Evolutionary conservation across 2,329 filamentous ascomycete species (phyloP), one percentile per base, ranked within the genome.

Genomic region (Fusarium sp.): DNA sequence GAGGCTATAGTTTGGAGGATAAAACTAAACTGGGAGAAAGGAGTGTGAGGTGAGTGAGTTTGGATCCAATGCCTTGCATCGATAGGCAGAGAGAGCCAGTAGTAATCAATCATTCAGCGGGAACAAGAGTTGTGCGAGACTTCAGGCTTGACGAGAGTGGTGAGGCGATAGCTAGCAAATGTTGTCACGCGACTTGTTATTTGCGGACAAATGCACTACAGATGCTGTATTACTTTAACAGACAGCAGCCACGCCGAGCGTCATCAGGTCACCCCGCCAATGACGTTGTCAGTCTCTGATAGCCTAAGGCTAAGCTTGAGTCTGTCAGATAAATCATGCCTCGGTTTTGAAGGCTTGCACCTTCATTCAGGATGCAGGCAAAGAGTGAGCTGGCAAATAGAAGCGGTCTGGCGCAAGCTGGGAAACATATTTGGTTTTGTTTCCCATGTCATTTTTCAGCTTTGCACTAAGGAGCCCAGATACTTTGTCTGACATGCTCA

Each of bases 201-300:
- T 11, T 7, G 13, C 9, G 1, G 9, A 2, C 13, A 1, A 2
- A 23, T 9, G 0, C 19, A 12, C 11, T 18, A 18, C 7, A 12
- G 28, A 28, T 5, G 8, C 18, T 23, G 72, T 74, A 72, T 37
- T 30, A 5, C 21, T 46, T 60, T 74, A 74, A 60, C 72, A 13
- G 21, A 15, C 35, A 40, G n/a, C 40, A 69, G 38, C 46, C 49
- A 60, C 64, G 40, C 23, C 23, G 58, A 69, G 60, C 72, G 72
- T 74, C 72, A 74, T 74, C 72, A 52, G 66, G 69, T 77, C 77
- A 76, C 77, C 77, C 77, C 77, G 75, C 77, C 77, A 79, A 79
- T 79, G 77, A 79, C 77, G 77, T 78, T 79, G 64, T 70, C 44
- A 38, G 67, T 64, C 64, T 74, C 50, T 67, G 62, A 67, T 57